Base-by-base conservation (phyloP, 2,329 filamentous ascomycete genomes). In the Fusarium nygamai region DNA sequence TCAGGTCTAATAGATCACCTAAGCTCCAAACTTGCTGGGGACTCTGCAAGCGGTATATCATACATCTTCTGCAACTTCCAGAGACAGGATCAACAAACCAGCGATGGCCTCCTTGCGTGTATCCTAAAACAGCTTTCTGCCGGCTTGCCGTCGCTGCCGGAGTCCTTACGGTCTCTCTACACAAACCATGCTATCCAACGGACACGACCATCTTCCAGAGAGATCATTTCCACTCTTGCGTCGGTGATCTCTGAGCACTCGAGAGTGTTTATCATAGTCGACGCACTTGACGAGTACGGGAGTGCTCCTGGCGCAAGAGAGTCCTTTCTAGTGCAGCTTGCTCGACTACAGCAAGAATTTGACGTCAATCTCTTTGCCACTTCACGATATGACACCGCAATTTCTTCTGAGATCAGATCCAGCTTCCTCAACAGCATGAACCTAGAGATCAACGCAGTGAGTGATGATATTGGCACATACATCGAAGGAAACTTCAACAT, bases 121-220 rank as follows among this genome's bases (percentile, higher is more conserved):
- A 14, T 46, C 5, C 17, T 46, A 0, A 46, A 46, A 20, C 43
- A 46, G 8, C 24, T 46, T 20, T 27, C 43, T 13, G 43, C 24
- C 0, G 11, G 24, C 0, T 20, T 46, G 11, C 24, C 24, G 1
- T 27, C 17, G 0, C 11, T 46, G 5, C 43, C 43, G 8, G 11
- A 27, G 0, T 46, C 11, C 43, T 4, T 46, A 14, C 11, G 24
- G 1, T 46, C 43, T 14, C 43, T 46, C 8, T 27, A 46, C 24
- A 46, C 43, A 46, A 4, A 1, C 8, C 43, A 46, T 20, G 0
- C 43, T 4, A 46, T 46, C 17, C 17, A 2, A 27, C 24, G 17
- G 4, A 46, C 43, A 4, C 43, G 43, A 1, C 43, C 43, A 14
- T 20, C 24, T 0, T 27, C 24, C 17, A 27, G 43, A 27, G 43